These are phyloP conservation scores for Jackrogersella minutella DNA, from an alignment of 495 filamentous ascomycete genomes.

Conservation along the genomic window DNA sequence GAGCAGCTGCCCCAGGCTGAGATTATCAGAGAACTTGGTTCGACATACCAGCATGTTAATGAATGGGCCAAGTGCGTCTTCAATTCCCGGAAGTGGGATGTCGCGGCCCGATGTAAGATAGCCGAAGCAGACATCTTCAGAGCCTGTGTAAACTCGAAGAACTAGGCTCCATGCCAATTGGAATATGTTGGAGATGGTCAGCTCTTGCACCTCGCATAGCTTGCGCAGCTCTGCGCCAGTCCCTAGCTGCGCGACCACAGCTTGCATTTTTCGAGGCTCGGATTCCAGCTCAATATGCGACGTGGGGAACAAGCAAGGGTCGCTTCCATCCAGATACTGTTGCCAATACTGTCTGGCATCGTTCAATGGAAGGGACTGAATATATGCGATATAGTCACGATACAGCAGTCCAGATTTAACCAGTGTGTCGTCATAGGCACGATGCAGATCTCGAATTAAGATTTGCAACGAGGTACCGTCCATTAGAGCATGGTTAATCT, in stretches of 20 bases:
- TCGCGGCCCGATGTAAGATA: not conserved
- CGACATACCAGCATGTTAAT: not conserved
- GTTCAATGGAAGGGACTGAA: not conserved
- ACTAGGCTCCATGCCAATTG: not conserved
- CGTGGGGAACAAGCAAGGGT: not conserved
- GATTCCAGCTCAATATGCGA: not conserved
- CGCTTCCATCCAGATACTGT: not conserved
- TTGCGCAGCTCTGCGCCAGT: not conserved
- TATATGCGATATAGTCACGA: not conserved
- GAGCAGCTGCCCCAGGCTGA: not conserved
- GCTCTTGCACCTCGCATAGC: not conserved
- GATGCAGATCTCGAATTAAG: not conserved
- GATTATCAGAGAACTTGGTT: not conserved
- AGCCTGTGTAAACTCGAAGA: not conserved
- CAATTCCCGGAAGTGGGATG: not conserved
- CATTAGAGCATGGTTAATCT: not conserved
- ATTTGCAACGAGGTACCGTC: not conserved
- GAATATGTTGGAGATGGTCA: not conserved
- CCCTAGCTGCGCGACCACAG: not conserved
- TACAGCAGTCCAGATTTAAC: not conserved
- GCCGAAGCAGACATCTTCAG: not conserved
- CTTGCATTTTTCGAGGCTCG: too few relatives aligned
- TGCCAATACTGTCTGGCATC: not conserved
- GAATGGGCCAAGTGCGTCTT: not conserved
- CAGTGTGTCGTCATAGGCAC: not conserved